phyloP scores from a whole-genome alignment of 1,284 basidiomycete genomes.

The Cryptococcus sp. region DNA sequence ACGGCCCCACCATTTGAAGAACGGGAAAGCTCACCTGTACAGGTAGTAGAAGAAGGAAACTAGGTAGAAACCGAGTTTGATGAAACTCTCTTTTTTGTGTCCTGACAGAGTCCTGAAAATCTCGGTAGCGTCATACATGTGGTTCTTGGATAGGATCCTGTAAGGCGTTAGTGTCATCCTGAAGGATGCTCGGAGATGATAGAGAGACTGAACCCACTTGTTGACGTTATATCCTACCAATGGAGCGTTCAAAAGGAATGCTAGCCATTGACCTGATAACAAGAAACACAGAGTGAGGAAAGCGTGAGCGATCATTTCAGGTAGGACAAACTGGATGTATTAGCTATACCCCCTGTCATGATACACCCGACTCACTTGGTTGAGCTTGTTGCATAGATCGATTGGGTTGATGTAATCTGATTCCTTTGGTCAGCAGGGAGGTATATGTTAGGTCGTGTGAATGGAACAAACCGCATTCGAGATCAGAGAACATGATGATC shows the following conservation, averaged over 20 bases:
- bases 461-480: constrained; percentile 66
- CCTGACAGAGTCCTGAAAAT: constrained; percentile 91
- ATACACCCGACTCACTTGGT: constrained; percentile 62
- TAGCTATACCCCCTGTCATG: constrained; percentile 1
- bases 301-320: constrained; percentile 92
- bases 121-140: constrained; percentile 99
- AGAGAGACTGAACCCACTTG: constrained; percentile 60
- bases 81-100: constrained; percentile 96
- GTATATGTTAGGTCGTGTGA: neutral
- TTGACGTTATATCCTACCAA: constrained; percentile 88
- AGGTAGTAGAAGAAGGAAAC: constrained; percentile 96
- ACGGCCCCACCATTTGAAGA: neutral
- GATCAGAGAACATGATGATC: constrained; percentile 99
- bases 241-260: constrained; percentile 87
- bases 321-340: constrained; percentile 80
- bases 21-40: constrained; percentile 65
- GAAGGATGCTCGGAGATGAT: neutral
- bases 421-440: neutral
- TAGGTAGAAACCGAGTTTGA: constrained; percentile 93
- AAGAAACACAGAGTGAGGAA: constrained; percentile 83
- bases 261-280: constrained; percentile 92
- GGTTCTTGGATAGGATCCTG: constrained; percentile 88
- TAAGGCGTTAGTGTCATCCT: neutral
- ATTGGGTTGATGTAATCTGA: constrained; percentile 97
- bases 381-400: constrained; percentile 99